Evolutionary conservation across 768 basidiomycete species (phyloP).

Genomic region (Lactifluus subvellereus): DNA sequence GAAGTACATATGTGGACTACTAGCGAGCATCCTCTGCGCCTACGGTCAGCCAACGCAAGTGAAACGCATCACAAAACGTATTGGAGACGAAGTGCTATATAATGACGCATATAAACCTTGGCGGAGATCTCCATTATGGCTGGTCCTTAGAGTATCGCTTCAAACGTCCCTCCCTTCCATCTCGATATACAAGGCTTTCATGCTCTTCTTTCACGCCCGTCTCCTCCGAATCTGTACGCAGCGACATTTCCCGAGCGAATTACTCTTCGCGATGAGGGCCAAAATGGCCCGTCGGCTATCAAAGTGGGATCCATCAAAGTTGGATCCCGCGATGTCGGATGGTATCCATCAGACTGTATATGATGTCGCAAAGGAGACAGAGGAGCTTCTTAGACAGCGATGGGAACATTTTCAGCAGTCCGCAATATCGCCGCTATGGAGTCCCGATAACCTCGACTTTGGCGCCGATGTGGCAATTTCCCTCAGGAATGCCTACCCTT

Average conservation of each 20-base stretch:
- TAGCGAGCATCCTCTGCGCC: slow-evolving; percentile 38
- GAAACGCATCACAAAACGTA: not conserved
- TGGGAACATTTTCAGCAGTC: not conserved
- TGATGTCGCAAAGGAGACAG: not conserved
- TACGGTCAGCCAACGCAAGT: not conserved
- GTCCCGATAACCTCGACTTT: not conserved
- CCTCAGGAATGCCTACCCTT: not conserved
- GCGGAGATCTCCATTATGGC: slow-evolving; percentile 3
- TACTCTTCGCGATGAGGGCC: slow-evolving; percentile 1
- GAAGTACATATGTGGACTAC: slow-evolving; percentile 44
- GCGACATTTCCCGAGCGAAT: not conserved
- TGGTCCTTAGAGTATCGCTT: not conserved
- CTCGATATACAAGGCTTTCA: not conserved
- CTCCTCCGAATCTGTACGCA: not conserved
- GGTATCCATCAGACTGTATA: not conserved
- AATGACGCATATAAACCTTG: not conserved
- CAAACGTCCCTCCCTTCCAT: not conserved
- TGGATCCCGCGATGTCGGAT: not conserved
- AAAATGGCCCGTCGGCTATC: slow-evolving; percentile 1
- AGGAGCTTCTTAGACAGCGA: not conserved
- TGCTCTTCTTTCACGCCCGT: not conserved
- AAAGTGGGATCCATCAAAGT: slow-evolving; percentile 4
- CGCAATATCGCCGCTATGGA: not conserved
- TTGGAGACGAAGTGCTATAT: not conserved
- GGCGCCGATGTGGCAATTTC: not conserved